phyloP scores from a whole-genome alignment of 306 rosid species.

The Vigna mungo region DNA sequence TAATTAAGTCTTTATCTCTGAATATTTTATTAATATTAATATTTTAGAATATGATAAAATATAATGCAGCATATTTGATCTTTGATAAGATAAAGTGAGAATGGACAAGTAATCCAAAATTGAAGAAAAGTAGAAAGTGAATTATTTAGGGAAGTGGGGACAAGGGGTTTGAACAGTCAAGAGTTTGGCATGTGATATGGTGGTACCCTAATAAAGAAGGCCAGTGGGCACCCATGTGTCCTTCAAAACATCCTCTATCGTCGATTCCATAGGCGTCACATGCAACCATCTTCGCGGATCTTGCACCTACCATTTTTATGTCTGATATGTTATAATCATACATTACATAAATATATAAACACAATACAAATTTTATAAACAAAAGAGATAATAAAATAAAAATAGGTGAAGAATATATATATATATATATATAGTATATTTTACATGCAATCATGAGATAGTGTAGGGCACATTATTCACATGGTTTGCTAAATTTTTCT shows the following conservation, averaged over 20 bases:
- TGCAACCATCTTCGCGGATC: constrained; percentile 28
- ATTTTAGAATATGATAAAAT: not conserved
- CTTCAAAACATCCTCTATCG: not conserved
- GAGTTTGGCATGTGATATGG: constrained; percentile 2
- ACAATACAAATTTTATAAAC: too few species aligned
- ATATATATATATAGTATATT: too few species aligned
- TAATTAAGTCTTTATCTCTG: too few species aligned
- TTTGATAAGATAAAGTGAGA: not conserved
- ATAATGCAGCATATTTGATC: not conserved
- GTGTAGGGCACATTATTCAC: constrained; percentile 8
- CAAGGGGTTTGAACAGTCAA: not conserved
- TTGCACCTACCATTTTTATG: constrained; percentile 9
- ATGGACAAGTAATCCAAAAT: not conserved
- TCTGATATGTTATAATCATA: not conserved
- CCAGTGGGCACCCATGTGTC: constrained; percentile 2
- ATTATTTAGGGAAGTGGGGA: not conserved
- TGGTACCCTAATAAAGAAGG: not conserved
- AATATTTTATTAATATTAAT: not conserved
- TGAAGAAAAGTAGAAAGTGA: not conserved
- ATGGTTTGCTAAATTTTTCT: not conserved
- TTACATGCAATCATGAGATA: not conserved
- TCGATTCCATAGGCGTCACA: constrained; percentile 21
- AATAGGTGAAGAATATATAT: not conserved
- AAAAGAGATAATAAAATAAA: too few species aligned
- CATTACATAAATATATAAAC: not conserved